Conservation (phyloP, 2,329 filamentous ascomycete species). For the Pestalotiopsis sp. region DNA sequence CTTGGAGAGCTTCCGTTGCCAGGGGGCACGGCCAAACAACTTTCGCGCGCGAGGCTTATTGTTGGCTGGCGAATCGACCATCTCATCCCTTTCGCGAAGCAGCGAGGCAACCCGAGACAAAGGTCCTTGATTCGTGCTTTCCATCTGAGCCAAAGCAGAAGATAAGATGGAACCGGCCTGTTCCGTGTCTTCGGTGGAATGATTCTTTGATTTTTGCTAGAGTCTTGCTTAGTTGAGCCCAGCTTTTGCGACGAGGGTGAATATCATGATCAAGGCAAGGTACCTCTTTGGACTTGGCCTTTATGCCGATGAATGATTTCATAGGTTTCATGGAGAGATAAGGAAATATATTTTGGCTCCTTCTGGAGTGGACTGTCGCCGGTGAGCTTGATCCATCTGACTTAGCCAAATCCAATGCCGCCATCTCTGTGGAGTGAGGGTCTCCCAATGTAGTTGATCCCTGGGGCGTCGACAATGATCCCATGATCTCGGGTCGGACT, state of each 20-base stretch:
- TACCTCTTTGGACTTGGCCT: conserved; percentile 9
- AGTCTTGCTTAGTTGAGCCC: background rate
- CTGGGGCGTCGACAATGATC: background rate
- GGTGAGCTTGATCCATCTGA: background rate
- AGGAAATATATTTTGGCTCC: background rate
- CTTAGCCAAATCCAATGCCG: background rate
- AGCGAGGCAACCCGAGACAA: conserved; percentile 22
- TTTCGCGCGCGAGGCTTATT: conserved; percentile 32
- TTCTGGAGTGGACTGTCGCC: background rate
- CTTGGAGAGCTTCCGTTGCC: conserved; percentile 41
- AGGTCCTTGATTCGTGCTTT: background rate
- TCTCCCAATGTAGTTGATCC: background rate
- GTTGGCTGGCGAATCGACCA: conserved; percentile 21
- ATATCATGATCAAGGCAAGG: background rate
- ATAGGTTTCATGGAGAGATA: background rate
- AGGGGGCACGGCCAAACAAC: conserved; percentile 44
- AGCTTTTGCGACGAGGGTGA: background rate
- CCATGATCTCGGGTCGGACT: too few species aligned
- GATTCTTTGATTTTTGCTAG: conserved; percentile 9
- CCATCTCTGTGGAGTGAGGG: background rate
- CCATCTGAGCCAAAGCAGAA: conserved; percentile 13
- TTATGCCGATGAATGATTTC: conserved; percentile 11
- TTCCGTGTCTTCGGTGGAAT: conserved; percentile 11
- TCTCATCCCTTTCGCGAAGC: conserved; percentile 38
- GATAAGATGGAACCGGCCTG: conserved; percentile 15